Conservation (phyloP, 1,284 basidiomycete genomes). For the Heliocybe sulcata region DNA sequence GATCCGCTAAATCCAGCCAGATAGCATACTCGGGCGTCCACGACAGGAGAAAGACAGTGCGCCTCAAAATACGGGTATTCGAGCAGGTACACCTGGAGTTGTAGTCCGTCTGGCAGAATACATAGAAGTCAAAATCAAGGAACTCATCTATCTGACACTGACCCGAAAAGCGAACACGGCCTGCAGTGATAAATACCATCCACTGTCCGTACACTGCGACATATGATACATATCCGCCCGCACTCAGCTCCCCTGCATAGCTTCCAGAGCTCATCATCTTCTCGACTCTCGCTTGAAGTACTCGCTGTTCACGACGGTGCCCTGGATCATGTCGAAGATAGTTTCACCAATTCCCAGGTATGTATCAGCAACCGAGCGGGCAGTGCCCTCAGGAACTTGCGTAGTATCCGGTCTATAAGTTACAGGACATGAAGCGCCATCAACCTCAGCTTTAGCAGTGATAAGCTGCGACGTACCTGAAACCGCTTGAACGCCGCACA, state of each 20-base stretch:
- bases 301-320: constrained; percentile 71
- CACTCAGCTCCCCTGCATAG: neutral
- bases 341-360: constrained; percentile 87
- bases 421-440: neutral
- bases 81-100: too few species aligned
- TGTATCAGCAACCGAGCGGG: constrained; percentile 69
- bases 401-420: constrained; percentile 57
- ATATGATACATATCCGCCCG: neutral
- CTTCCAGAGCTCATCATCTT: neutral
- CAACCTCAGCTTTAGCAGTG: constrained; percentile 3
- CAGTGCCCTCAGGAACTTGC: constrained; percentile 67
- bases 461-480: constrained; percentile 57
- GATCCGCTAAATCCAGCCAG: too few species aligned
- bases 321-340: constrained; percentile 79
- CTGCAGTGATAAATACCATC: neutral
- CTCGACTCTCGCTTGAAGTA: constrained; percentile 51
- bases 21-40: too few species aligned
- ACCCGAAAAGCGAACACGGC: too few species aligned
- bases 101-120: too few species aligned
- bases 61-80: too few species aligned
- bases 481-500: constrained; percentile 85
- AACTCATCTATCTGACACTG: too few species aligned
- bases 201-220: neutral
- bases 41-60: too few species aligned
- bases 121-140: too few species aligned